These are phyloP conservation scores for Nothophoma quercina DNA, from an alignment of 2,329 filamentous ascomycete genomes.

Conservation along the genomic window DNA sequence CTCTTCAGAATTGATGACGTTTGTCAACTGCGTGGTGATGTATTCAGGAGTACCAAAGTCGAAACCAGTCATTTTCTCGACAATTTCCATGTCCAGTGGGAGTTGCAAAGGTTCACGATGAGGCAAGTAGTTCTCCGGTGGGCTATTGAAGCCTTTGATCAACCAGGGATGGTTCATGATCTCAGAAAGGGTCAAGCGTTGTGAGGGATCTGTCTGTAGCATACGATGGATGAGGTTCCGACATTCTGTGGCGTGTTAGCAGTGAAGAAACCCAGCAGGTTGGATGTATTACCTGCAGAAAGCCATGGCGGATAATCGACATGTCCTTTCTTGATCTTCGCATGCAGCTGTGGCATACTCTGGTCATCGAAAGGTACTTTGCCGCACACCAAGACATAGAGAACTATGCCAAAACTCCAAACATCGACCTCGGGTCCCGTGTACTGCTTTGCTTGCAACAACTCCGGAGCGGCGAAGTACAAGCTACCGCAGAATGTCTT, in stretches of 20 bases:
- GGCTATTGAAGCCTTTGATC: conserved; percentile 84
- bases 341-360: conserved; percentile 97
- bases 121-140: conserved; percentile 90
- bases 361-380: conserved; percentile 99
- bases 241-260: conserved; percentile 70
- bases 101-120: conserved; percentile 82
- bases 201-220: conserved; percentile 91
- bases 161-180: conserved; percentile 98
- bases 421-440: conserved; percentile 96
- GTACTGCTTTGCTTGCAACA: conserved; percentile 92
- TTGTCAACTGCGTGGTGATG: conserved; percentile 81
- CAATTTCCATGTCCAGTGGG: conserved; percentile 81
- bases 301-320: conserved; percentile 97
- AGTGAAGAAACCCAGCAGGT: not conserved
- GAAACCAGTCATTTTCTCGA: conserved; percentile 96
- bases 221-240: conserved; percentile 91
- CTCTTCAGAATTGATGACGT: conserved; percentile 90
- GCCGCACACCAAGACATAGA: conserved; percentile 95
- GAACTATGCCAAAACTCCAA: conserved; percentile 98
- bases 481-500: conserved; percentile 98
- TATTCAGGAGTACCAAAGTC: conserved; percentile 90
- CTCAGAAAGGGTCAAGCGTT: conserved; percentile 85
- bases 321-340: conserved; percentile 96
- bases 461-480: conserved; percentile 95
- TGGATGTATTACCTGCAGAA: conserved; percentile 73